Evolutionary conservation across 2,329 filamentous ascomycete genomes (phyloP).

Genomic region (Botrytis deweyae): DNA sequence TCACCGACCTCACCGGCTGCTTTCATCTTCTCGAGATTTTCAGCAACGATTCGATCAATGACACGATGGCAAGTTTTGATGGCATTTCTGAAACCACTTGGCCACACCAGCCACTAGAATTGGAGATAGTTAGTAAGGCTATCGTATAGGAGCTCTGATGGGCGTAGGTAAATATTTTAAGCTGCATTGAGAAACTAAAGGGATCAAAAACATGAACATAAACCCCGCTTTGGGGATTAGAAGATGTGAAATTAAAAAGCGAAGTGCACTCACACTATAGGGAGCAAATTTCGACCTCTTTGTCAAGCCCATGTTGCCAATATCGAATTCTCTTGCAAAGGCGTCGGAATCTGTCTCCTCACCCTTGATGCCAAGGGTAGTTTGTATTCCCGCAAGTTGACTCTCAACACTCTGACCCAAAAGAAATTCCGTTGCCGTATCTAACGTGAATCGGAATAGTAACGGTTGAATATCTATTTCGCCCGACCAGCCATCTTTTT

Average conservation of each 20-base stretch:
- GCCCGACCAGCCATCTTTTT: conserved; percentile 41
- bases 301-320: conserved; percentile 39
- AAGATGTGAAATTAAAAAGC: not conserved
- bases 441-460: conserved; percentile 61
- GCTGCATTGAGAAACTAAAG: not conserved
- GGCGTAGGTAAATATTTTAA: not conserved
- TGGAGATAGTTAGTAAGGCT: conserved; percentile 26
- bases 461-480: conserved; percentile 61
- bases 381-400: conserved; percentile 25
- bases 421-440: conserved; percentile 50
- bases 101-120: conserved; percentile 33
- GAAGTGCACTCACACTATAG: not conserved
- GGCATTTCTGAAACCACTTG: conserved; percentile 38
- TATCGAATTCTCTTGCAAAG: conserved; percentile 46
- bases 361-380: conserved; percentile 12
- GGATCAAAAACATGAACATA: not conserved
- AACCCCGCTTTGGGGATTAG: no score
- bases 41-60: conserved; percentile 48
- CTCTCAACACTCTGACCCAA: conserved; percentile 56
- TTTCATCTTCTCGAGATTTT: conserved; percentile 38
- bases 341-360: conserved; percentile 5
- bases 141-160: not conserved
- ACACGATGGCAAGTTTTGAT: conserved; percentile 43
- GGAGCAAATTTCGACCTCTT: conserved; percentile 15
- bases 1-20: conserved; percentile 29